phyloP scores from a whole-genome alignment of 1,284 basidiomycete genomes.

The Cryptococcus wingfieldii region DNA sequence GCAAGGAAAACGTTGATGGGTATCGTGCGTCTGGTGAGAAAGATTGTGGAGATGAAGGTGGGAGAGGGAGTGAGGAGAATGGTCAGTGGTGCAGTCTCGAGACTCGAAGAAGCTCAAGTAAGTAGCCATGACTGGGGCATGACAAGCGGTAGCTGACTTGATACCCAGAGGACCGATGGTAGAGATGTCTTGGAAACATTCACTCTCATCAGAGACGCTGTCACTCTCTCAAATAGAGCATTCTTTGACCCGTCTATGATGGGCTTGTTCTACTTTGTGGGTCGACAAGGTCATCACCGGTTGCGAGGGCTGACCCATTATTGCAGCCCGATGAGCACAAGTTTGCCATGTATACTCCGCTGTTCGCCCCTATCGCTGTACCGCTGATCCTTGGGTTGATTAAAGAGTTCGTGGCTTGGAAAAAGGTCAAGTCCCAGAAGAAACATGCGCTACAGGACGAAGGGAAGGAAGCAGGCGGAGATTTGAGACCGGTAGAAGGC shows the following conservation, averaged over 20 bases:
- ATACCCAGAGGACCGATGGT: neutral
- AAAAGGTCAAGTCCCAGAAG: slow-evolving; percentile 12
- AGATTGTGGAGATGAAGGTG: slow-evolving; percentile 87
- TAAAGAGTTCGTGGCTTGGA: slow-evolving; percentile 59
- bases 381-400: slow-evolving; percentile 71
- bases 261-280: slow-evolving; percentile 82
- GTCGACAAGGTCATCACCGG: slow-evolving; percentile 17
- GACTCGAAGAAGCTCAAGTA: slow-evolving; percentile 61
- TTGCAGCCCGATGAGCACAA: slow-evolving; percentile 79
- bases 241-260: slow-evolving; percentile 98
- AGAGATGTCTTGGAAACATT: slow-evolving; percentile 47
- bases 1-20: slow-evolving; percentile 71
- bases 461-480: neutral
- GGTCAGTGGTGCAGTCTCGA: slow-evolving; percentile 63
- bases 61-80: slow-evolving; percentile 68
- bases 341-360: slow-evolving; percentile 86
- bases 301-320: neutral
- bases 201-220: slow-evolving; percentile 61
- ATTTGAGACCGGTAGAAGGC: neutral
- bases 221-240: slow-evolving; percentile 72
- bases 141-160: slow-evolving; percentile 1
- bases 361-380: slow-evolving; percentile 82
- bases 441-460: neutral
- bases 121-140: slow-evolving; percentile 13
- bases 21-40: slow-evolving; percentile 73